Conservation (phyloP, 768 basidiomycete species). For the Dentipellis sp. region DNA sequence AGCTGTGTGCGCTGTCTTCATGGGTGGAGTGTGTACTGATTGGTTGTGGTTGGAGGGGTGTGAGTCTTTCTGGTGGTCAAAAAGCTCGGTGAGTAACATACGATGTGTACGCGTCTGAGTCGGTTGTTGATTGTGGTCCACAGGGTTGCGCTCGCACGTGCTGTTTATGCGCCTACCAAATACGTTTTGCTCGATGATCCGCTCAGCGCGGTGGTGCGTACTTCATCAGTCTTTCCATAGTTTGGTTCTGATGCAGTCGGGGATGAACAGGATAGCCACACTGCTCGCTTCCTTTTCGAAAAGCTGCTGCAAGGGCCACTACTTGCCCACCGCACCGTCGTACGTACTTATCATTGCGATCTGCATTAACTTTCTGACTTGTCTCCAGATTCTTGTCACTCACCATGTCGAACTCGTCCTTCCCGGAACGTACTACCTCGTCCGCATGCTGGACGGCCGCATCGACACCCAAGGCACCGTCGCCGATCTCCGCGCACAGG, state of each 20-base stretch:
- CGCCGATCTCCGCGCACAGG: slow-evolving; percentile 50
- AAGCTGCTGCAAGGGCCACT: slow-evolving; percentile 59
- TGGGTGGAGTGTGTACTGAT: slow-evolving; percentile 1
- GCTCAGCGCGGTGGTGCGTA: slow-evolving; percentile 68
- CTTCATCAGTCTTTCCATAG: slow-evolving; percentile 5
- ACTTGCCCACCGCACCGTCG: slow-evolving; percentile 57
- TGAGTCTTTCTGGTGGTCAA: slow-evolving; percentile 75
- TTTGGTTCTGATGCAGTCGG: background rate
- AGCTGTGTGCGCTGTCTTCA: slow-evolving; percentile 5
- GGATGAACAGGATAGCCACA: slow-evolving; percentile 52
- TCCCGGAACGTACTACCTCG: slow-evolving; percentile 61
- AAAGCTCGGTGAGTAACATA: slow-evolving; percentile 50
- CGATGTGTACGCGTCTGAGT: background rate
- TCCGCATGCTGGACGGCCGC: slow-evolving; percentile 75
- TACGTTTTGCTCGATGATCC: slow-evolving; percentile 73
- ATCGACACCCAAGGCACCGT: slow-evolving; percentile 68
- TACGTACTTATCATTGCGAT: slow-evolving; percentile 19
- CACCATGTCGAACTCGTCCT: slow-evolving; percentile 82
- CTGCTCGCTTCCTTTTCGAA: slow-evolving; percentile 53
- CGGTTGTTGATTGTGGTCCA: background rate
- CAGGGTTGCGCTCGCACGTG: slow-evolving; percentile 78
- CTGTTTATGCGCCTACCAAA: slow-evolving; percentile 52
- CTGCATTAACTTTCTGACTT: background rate
- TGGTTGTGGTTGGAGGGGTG: slow-evolving; percentile 34
- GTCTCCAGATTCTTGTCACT: slow-evolving; percentile 54